phyloP scores from a whole-genome alignment of 306 rosid species.

The Morella rubra region DNA sequence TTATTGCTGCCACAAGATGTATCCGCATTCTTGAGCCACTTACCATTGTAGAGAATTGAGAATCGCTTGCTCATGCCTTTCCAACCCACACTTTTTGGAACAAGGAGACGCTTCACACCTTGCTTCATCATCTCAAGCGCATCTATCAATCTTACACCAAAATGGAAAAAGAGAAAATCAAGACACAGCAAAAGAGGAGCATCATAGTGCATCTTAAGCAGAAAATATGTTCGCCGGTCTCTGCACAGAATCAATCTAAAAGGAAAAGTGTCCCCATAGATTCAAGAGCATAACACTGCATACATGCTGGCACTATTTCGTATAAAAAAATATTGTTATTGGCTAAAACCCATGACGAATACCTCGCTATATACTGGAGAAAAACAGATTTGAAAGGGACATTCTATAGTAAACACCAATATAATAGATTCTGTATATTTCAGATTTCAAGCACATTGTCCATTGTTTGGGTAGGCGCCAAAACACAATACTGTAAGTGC shows the following conservation, averaged over 20 bases:
- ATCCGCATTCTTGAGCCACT: constrained; percentile 83
- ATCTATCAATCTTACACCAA: constrained; percentile 72
- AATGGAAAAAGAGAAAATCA: not conserved
- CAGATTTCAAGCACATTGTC: not conserved
- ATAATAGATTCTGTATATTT: not conserved
- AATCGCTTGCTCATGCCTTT: constrained; percentile 98
- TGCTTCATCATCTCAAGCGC: constrained; percentile 98
- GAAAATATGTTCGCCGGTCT: not conserved
- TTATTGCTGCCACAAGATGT: constrained; percentile 52
- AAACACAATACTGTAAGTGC: not conserved
- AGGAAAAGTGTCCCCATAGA: not conserved
- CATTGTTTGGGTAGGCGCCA: not conserved
- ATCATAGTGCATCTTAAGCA: not conserved
- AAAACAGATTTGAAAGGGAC: not conserved
- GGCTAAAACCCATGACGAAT: not conserved
- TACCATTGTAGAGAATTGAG: constrained; percentile 82
- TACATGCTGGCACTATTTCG: not conserved
- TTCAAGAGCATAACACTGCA: constrained; percentile 2
- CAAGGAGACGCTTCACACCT: constrained; percentile 89
- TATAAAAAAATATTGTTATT: not conserved
- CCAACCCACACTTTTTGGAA: constrained; percentile 81
- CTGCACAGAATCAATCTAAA: not conserved
- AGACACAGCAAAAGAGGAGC: not conserved
- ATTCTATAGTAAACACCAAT: not conserved
- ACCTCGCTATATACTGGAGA: not conserved